A percentile compares a stretch with the other conserved stretches of the same genome.
Conservation (phyloP, 2,329 filamentous ascomycete genomes). For the Monosporascus sp. region DNA sequence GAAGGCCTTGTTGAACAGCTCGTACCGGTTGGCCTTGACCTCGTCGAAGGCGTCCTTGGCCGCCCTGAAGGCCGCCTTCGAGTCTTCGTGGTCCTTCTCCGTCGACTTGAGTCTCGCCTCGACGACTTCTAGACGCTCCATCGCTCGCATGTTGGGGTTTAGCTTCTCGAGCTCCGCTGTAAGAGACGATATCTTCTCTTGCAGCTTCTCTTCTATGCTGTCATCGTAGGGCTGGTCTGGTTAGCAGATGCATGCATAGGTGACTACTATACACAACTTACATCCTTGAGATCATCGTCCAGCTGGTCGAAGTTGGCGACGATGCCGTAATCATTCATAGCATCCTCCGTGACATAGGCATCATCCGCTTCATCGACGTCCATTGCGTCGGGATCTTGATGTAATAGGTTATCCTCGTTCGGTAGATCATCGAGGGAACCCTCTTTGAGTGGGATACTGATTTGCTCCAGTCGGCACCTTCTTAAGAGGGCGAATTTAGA, state of each 20-base stretch:
- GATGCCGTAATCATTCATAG: constrained; percentile 86
- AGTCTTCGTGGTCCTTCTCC: constrained; percentile 84
- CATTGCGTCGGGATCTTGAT: constrained; percentile 81
- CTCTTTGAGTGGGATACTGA: constrained; percentile 71
- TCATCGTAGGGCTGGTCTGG: constrained; percentile 56
- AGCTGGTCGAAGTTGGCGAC: constrained; percentile 79
- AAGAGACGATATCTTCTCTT: constrained; percentile 70
- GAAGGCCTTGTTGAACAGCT: constrained; percentile 94
- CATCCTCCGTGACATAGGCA: constrained; percentile 53
- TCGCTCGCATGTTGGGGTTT: constrained; percentile 93
- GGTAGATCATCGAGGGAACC: constrained; percentile 81
- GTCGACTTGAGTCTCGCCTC: constrained; percentile 76
- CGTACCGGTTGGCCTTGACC: constrained; percentile 75
- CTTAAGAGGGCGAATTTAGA: constrained; percentile 79
- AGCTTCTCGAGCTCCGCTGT: constrained; percentile 83
- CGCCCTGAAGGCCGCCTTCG: constrained; percentile 65
- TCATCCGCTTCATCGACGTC: constrained; percentile 75
- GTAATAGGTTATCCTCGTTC: constrained; percentile 74
- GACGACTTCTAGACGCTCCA: constrained; percentile 82
- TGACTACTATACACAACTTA: constrained; percentile 38
- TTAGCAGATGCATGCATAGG: constrained; percentile 15
- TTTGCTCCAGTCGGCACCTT: constrained; percentile 89
- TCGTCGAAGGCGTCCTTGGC: constrained; percentile 80
- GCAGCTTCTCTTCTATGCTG: constrained; percentile 67
- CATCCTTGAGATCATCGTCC: constrained; percentile 75